Conservation (phyloP, 2,329 filamentous ascomycete species). For the Aspergillus tanneri region DNA sequence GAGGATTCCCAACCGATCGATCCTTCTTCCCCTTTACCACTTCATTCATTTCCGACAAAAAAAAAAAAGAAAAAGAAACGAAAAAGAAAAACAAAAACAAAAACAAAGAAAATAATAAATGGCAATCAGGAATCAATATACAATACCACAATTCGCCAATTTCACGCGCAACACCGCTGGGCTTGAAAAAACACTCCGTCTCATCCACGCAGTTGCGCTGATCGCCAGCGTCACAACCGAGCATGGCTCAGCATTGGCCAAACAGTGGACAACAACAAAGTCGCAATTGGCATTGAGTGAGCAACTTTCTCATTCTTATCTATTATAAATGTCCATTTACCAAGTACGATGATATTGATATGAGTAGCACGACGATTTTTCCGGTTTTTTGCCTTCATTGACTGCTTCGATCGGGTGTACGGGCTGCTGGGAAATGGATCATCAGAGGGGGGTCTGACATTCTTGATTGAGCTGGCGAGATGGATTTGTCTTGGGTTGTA, state of each 20-base stretch:
- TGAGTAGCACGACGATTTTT: constrained; percentile 59
- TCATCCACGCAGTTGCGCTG: constrained; percentile 34
- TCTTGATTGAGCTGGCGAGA: constrained; percentile 55
- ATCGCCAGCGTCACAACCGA: constrained; percentile 20
- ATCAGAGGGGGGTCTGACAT: constrained; percentile 21
- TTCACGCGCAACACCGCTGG: constrained; percentile 30
- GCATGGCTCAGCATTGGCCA: constrained; percentile 23
- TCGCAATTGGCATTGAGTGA: constrained; percentile 43
- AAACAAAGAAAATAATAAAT: neutral
- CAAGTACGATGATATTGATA: neutral
- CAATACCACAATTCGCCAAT: constrained; percentile 23
- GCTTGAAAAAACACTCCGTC: constrained; percentile 37
- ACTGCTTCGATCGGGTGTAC: constrained; percentile 56
- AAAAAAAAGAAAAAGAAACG: neutral
- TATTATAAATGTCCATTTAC: neutral
- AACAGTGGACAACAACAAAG: constrained; percentile 34
- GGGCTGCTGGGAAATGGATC: constrained; percentile 33
- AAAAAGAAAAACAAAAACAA: neutral
- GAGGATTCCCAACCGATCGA: no score
- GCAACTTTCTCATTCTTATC: constrained; percentile 10
- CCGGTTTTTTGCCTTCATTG: constrained; percentile 67
- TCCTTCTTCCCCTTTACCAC: neutral
- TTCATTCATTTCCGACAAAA: neutral
- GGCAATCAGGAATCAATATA: neutral
- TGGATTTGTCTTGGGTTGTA: constrained; percentile 65